Base-by-base conservation (phyloP, 768 basidiomycete species). In the Lactifluus subvellereus region DNA sequence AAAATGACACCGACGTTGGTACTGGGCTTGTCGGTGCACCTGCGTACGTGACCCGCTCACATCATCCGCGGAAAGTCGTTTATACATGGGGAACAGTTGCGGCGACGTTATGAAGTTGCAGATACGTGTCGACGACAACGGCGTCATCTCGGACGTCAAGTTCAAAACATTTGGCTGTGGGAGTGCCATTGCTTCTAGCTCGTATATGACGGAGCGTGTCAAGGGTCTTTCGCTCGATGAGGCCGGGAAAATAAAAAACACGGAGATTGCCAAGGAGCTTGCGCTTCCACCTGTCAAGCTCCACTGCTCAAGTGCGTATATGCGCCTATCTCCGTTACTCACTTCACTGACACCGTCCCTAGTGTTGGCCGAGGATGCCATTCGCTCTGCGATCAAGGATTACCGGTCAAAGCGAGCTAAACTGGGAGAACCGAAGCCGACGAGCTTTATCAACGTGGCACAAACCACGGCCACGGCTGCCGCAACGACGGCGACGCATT, bases 141-240 rank as follows among this genome's bases (percentile, higher is more conserved):
- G 94, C 40, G 83, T 98, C 75, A 99, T 99, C 71, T 90, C 89
- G 53, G 97, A 99, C 73, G 97, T 98, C 77, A 97, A 96, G 77
- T 98, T 98, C 82, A 99, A 98, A 81, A 98, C 97, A 0, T 98
- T 99, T 75, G 96, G 97, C 3, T 98, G 97, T 74, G 97, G 97
- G 57, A 95, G 93, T 67, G 94, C 94, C 69, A 99, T 99, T 64
- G 97, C 97, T 0, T 96, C 94, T 1, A 94, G 92, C 71, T 95
- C 92, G 7, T 99, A 96, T 74, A 94, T 98, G 91, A 99, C 97
- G 18, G 96, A 99, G 78, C 89, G 94, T 56, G 96, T 99, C 64
- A 96, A 87, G 77, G 97, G 97, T 30, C 81, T 98, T 65, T 87
- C 88, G 9, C 77, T 99, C 60, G 97, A 98, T 57, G 92, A 94